Conservation (phyloP, 371 early-diverging fungal genomes). For the Mucor plumbeus region DNA sequence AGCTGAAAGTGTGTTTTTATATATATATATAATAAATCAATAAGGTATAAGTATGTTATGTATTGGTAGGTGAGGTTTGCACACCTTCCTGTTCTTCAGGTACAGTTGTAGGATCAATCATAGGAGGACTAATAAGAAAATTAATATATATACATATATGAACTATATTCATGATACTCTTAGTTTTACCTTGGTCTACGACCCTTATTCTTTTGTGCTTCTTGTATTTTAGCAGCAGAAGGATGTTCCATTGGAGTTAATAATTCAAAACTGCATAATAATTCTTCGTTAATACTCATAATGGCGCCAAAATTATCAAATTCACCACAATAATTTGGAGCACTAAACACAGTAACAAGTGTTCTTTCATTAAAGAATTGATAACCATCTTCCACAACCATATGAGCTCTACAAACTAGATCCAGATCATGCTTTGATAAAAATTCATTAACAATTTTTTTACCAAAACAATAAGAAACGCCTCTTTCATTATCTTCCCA, state of each 20-base stretch:
- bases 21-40: too few species aligned
- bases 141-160: background rate
- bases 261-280: conserved; percentile 85
- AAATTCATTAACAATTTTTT: conserved; percentile 86
- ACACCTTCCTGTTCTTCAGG: conserved; percentile 21
- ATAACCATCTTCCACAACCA: conserved; percentile 94
- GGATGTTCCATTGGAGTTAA: conserved; percentile 41
- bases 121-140: conserved; percentile 25
- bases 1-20: too few species aligned
- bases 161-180: too few species aligned
- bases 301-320: conserved; percentile 96
- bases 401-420: conserved; percentile 95
- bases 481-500: conserved; percentile 99
- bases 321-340: conserved; percentile 99
- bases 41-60: background rate
- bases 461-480: conserved; percentile 94
- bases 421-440: conserved; percentile 85
- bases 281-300: conserved; percentile 92
- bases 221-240: conserved; percentile 65
- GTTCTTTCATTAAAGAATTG: conserved; percentile 94
- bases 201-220: conserved; percentile 36
- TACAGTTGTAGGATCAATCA: conserved; percentile 25
- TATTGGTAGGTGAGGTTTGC: background rate
- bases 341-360: conserved; percentile 94
- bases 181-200: conserved; percentile 39